Base-by-base conservation (phyloP, 306 rosid genomes). In the Gleditsia sinensis region DNA sequence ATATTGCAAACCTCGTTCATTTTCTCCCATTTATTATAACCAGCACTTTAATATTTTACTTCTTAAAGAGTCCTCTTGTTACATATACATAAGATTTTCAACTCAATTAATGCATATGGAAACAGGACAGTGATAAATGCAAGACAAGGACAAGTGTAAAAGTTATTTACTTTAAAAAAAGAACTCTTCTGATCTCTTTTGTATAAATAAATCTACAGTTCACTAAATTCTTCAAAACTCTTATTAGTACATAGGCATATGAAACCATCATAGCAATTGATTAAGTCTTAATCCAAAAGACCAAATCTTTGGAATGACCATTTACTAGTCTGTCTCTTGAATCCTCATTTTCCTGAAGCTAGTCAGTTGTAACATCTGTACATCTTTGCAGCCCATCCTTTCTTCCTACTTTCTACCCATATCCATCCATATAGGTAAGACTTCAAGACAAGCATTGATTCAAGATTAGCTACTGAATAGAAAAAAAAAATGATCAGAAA, bases 401-500 rank as follows among this genome's bases (percentile, higher is more conserved):
- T 75, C 23, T 53, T 37, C 60, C 55, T 49, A 14, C 6, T 40
- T 25, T 24, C 42, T 7, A 63, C 33, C 78, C 70, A 37, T 51
- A 63, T 63, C 70, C 9, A 59, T 32, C 7, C 25, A 30, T 34
- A 75, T 39, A 37, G 30, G 21, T 17, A 64, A 51, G 40, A 56
- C 37, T 66, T 64, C 63, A 75, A 27, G 62, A 24, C 64, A 21
- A 54, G 53, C 63, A 70, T 24, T 30, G 6, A 3, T 48, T 51
- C 49, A 50, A 30, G 32, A 13, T 34, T 33, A 37, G 74, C 36
- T 63, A 63, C 36, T 23, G 66, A 42, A 42, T 57, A 28, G 37
- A 58, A 57, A 58, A 56, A 23, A 60, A 71, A 54, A 46, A 55
- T 56, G 27, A 63, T 30, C 23, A 64, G 48, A 48, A 66, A 56